Conservation (phyloP, 495 filamentous ascomycete genomes). For the Niebla homalea region DNA sequence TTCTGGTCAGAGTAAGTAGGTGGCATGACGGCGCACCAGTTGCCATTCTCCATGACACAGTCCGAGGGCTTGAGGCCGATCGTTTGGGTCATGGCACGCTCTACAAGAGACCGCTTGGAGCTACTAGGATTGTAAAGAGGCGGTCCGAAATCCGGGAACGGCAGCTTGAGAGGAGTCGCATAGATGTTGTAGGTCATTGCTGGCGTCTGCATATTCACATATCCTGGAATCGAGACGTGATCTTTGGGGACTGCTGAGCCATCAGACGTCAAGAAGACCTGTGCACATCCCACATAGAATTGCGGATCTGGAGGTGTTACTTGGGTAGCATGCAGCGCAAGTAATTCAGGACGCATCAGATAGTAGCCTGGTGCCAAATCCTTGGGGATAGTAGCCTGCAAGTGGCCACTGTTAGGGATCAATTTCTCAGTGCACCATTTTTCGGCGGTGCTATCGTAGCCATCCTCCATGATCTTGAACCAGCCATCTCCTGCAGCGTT, state of each 20-base stretch:
- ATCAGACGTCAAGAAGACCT: slow-evolving; percentile 45
- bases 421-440: slow-evolving; percentile 59
- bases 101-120: slow-evolving; percentile 11
- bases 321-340: slow-evolving; percentile 53
- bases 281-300: slow-evolving; percentile 57
- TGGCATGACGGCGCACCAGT: slow-evolving; percentile 56
- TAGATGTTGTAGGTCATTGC: slow-evolving; percentile 54
- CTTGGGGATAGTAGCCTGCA: slow-evolving; percentile 44
- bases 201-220: slow-evolving; percentile 37
- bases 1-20: slow-evolving; percentile 35
- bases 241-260: slow-evolving; percentile 28
- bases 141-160: slow-evolving; percentile 51
- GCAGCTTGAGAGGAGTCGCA: slow-evolving; percentile 22
- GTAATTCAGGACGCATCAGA: slow-evolving; percentile 50
- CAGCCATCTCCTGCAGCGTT: slow-evolving; percentile 50
- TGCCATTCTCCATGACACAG: slow-evolving; percentile 51
- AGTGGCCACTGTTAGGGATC: slow-evolving; percentile 47
- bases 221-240: slow-evolving; percentile 51
- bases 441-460: slow-evolving; percentile 37
- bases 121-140: slow-evolving; percentile 23
- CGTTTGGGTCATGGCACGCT: slow-evolving; percentile 16
- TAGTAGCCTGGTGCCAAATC: slow-evolving; percentile 53
- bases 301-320: slow-evolving; percentile 41
- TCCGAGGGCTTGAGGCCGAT: slow-evolving; percentile 32
- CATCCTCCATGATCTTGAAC: slow-evolving; percentile 68